Base-by-base conservation (phyloP, 495 filamentous ascomycete genomes). In the Penicillium odoratum region DNA sequence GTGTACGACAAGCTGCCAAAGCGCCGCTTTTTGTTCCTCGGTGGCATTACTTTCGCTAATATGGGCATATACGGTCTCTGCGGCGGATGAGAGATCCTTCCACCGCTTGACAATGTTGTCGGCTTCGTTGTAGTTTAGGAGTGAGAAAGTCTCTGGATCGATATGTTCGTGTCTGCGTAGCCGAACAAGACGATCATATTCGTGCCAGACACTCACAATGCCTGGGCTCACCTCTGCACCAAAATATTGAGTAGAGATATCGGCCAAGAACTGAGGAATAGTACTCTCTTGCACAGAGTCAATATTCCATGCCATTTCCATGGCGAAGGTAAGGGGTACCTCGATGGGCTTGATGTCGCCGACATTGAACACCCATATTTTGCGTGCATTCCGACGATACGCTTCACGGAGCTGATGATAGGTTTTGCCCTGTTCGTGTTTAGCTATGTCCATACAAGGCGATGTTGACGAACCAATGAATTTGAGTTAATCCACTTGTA, bases 331-430 rank as follows among this genome's bases (percentile, higher is more conserved):
- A 4, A 64, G 31, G 0, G 62, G 62, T 0, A 58, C 8, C 31
- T 64, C 62, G 6, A 64, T 57, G 1, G 62, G 62, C 48, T 69
- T 69, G 48, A 91, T 71, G 63, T 92, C 88, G 36, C 88, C 88
- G 25, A 92, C 82, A 61, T 91, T 92, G 64, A 90, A 85, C 43
- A 91, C 81, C 88, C 88, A 91, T 58, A 91, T 88, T 30, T 82
- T 74, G 51, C 83, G 76, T 4, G 88, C 88, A 26, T 83, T 77
- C 33, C 86, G 76, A 16, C 81, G 69, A 56, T 87, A 81, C 0
- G 88, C 80, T 33, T 65, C 48, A 15, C 59, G 34, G 1, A 72
- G 58, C 26, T 72, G 69, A 36, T 72, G 60, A 51, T 69, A 68
- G 0, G 61, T 65, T 36, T 66, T 70, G 7, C 62, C 62, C 62